Evolutionary conservation across 768 basidiomycete species (phyloP), one percentile per base, ranked within the genome.

Genomic region (Pisolithus tinctorius): DNA sequence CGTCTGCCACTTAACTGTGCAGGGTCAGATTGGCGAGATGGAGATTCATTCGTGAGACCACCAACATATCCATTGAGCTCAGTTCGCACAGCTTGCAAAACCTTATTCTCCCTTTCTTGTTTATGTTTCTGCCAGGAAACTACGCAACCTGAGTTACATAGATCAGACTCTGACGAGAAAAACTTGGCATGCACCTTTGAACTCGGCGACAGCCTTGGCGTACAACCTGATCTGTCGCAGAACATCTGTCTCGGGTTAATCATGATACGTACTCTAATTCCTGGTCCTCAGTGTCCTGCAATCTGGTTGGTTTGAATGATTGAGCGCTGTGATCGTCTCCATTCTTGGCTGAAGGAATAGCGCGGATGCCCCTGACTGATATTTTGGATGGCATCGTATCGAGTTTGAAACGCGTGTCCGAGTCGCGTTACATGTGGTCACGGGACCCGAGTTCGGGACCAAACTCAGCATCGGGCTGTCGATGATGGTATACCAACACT

Each of bases 121-220:
- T 56, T 59, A n/a, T 69, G 63, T 54, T 60, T 67, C 45, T 67
- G 59, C 67, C 67, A 69, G 7, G 67, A 57, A 38, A 64, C 66
- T 69, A 45, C 29, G n/a, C 6, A n/a, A 20, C 25, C 51, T 50
- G 38, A 37, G n/a, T 14, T 6, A 20, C n/a, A 20, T 20, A 4
- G 9, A 37, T 20, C 6, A 3, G n/a, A 0, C 40, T 13, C 8
- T 17, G 23, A 14, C 17, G 8, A 27, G 1, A 13, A 23, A 0
- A 31, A 16, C 27, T 27, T 16, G 29, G 29, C 9, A 55, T 60
- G 49, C 5, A 69, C 66, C 56, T 49, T 67, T 67, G 55, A 67
- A 67, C 34, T 67, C 66, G 16, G 63, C 59, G 9, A 65, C 65
- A 6, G 67, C 60, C 30, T 46, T 65, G 4, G 67, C 63, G 11